phyloP scores from a whole-genome alignment of 208 protist genomes.

The Acanthamoeba comandoni region DNA sequence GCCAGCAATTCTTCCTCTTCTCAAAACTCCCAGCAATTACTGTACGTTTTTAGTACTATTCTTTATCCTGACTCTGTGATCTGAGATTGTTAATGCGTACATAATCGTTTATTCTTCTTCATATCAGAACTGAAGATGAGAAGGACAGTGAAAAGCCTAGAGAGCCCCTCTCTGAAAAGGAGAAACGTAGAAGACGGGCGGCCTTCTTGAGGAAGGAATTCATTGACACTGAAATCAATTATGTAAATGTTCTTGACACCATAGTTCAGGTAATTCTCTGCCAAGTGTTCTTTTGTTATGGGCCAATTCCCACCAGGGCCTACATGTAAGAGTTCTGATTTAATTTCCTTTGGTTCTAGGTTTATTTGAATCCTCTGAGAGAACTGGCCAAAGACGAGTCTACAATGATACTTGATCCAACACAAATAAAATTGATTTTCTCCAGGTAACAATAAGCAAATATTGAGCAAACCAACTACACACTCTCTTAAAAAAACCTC shows the following conservation, averaged over 20 bases:
- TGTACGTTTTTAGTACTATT: too few relatives aligned
- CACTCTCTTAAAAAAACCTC: background rate
- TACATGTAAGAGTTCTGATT: background rate
- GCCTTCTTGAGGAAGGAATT: background rate
- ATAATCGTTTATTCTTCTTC: too few relatives aligned
- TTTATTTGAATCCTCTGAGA: background rate
- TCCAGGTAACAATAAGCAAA: background rate
- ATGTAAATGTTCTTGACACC: background rate
- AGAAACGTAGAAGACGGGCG: slow-evolving; percentile 4
- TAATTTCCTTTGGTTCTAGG: background rate
- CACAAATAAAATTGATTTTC: background rate
- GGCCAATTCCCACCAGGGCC: background rate
- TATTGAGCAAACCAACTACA: background rate
- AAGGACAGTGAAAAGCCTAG: too few relatives aligned
- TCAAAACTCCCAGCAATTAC: too few relatives aligned
- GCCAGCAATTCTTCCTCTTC: too few relatives aligned
- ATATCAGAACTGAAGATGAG: too few relatives aligned
- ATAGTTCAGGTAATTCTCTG: background rate
- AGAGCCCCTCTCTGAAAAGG: too few relatives aligned
- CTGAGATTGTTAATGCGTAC: too few relatives aligned
- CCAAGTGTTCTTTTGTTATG: background rate
- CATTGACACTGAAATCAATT: background rate
- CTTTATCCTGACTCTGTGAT: too few relatives aligned
- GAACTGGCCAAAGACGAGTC: background rate
- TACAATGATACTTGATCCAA: background rate